A percentile compares a stretch with the other conserved stretches of the same genome.
Conservation (phyloP, 2,329 filamentous ascomycete species). For the Fusarium mundagurra region DNA sequence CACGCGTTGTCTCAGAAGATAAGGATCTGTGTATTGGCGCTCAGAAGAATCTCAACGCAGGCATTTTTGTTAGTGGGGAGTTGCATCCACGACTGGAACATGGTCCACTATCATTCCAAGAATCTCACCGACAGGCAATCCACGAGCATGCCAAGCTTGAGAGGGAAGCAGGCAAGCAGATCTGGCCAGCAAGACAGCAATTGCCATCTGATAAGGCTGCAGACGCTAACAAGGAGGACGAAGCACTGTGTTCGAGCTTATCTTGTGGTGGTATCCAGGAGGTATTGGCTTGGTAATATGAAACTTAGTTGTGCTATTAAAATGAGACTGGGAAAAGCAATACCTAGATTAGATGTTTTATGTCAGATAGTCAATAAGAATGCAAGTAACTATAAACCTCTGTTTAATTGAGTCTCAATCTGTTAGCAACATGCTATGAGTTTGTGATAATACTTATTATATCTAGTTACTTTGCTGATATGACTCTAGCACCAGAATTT, state of each 20-base stretch:
- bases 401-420: neutral
- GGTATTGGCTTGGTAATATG: conserved; percentile 14
- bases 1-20: conserved; percentile 24
- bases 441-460: too few species aligned
- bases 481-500: too few species aligned
- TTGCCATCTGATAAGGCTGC: neutral
- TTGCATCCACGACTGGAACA: conserved; percentile 29
- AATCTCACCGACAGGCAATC: conserved; percentile 24
- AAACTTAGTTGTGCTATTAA: too few species aligned
- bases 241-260: conserved; percentile 14
- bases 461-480: too few species aligned
- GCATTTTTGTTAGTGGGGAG: conserved; percentile 22
- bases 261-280: conserved; percentile 18
- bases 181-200: conserved; percentile 24
- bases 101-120: conserved; percentile 28
- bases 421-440: neutral
- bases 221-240: conserved; percentile 11
- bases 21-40: conserved; percentile 23
- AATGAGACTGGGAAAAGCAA: neutral
- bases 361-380: neutral
- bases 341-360: neutral
- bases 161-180: conserved; percentile 2
- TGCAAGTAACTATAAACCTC: neutral
- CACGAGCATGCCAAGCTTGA: conserved; percentile 20
- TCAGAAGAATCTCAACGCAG: conserved; percentile 17